phyloP scores from a whole-genome alignment of 2,329 filamentous ascomycete species.

The Elsinoe perseae region DNA sequence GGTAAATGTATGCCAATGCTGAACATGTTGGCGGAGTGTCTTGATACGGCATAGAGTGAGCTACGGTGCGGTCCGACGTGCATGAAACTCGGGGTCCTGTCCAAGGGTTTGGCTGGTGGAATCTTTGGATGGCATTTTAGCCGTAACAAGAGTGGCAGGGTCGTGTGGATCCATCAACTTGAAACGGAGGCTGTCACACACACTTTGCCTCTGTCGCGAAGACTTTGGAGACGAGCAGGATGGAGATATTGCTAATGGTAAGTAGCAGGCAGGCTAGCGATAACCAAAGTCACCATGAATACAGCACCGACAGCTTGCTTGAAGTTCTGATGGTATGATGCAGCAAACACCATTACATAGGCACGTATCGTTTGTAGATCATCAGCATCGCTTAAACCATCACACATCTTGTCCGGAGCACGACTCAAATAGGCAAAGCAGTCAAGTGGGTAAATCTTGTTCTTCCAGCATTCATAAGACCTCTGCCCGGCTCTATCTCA shows the following conservation, averaged over 20 bases:
- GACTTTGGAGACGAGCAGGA: not conserved
- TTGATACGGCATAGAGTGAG: not conserved
- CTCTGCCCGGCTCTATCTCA: not conserved
- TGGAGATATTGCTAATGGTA: no score
- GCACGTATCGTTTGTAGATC: not conserved
- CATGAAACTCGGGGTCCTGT: slow-evolving; percentile 1
- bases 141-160: not conserved
- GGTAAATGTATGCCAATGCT: not conserved
- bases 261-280: no score
- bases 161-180: slow-evolving; percentile 9
- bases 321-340: no score
- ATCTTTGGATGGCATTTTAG: slow-evolving; percentile 10
- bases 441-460: not conserved
- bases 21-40: not conserved
- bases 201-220: not conserved
- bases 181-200: slow-evolving; percentile 1
- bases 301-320: no score
- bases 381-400: not conserved
- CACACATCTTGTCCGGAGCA: not conserved
- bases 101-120: slow-evolving; percentile 10
- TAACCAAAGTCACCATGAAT: no score
- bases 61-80: not conserved
- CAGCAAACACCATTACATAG: not conserved
- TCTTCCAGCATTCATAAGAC: not conserved
- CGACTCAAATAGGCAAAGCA: not conserved